A percentile compares a stretch with the other conserved stretches of the same genome.
Evolutionary conservation across 371 early-diverging fungal species (phyloP).

Genomic region (Neoconidiobolus thromboides): DNA sequence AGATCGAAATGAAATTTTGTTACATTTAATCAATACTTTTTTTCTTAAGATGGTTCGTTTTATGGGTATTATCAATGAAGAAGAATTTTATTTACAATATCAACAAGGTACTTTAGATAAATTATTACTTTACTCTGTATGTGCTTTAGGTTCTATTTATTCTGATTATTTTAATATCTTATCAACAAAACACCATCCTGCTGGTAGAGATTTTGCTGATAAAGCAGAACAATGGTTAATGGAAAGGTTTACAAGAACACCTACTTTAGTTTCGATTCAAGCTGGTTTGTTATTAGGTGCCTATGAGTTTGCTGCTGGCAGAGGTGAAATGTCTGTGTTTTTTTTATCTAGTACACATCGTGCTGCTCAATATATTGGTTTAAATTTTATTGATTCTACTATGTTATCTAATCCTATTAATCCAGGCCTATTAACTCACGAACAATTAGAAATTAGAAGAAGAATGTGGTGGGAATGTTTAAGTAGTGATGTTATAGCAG

Average conservation of each 20-base stretch:
- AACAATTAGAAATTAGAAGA: background rate
- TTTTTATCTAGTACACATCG: slow-evolving; percentile 3
- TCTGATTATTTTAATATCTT: background rate
- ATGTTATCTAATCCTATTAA: slow-evolving; percentile 5
- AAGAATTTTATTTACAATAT: background rate
- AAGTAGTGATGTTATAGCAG: background rate
- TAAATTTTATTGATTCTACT: slow-evolving; percentile 1
- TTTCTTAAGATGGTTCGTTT: too few relatives aligned
- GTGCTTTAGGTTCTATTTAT: background rate
- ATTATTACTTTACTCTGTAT: background rate
- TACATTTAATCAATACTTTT: background rate
- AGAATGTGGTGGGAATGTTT: slow-evolving; percentile 7
- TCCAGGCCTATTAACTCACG: background rate
- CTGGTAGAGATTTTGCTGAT: slow-evolving; percentile 1
- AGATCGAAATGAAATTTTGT: background rate
- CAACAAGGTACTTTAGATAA: background rate
- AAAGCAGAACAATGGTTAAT: background rate
- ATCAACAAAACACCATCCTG: background rate
- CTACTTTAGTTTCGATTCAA: background rate
- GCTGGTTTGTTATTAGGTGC: background rate
- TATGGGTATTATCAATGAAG: too few relatives aligned
- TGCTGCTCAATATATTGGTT: slow-evolving; percentile 4
- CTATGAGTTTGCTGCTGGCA: slow-evolving; percentile 4
- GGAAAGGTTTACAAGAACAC: background rate
- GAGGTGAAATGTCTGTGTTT: slow-evolving; percentile 2